Evolutionary conservation across 495 filamentous ascomycete genomes (phyloP), one percentile per base, ranked within the genome.

Genomic region (Elasticomyces elasticus): DNA sequence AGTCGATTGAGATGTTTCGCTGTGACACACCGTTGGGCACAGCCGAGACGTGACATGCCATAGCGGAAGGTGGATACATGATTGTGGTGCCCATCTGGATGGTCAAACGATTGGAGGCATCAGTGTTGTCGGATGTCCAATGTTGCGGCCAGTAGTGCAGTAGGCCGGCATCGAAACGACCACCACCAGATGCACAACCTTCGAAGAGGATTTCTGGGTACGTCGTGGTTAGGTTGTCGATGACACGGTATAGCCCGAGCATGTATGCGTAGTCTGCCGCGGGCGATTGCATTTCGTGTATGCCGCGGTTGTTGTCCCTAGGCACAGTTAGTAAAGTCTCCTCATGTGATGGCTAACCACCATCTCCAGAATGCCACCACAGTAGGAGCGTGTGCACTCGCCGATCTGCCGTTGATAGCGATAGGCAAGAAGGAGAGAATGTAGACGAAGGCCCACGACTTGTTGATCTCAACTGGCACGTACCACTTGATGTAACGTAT

Each of bases 101-200:
- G n/a, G 66, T 61, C 23, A 80, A 65, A 13, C 76, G 72, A 40
- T 76, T 69, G 0, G 76, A 59, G 2, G 70, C 76, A 51, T 80
- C 77, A 17, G 76, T 80, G 56, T 80, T 67, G 35, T 80, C 77
- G 0, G 73, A 76, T 0, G 77, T 76, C 77, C 77, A 80, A 59
- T 73, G 71, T 59, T 80, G 77, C 0, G 77, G 75, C 70, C 75
- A 78, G 59, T 74, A 80, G 43, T 78, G 74, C 24, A 80, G 65
- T 1, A 79, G 51, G 0, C 76, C 77, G 0, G 77, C 64, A 51
- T 80, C 76, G 52, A 79, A 79, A 22, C 76, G 71, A 3, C 72
- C 77, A 20, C 76, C 77, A 23, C 77, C 77, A 1, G 74, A 77
- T 17, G 74, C 77, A 51, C 76, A 79, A 11, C 77, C 77, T 61